Percentiles rank a stretch among this genome's conserved stretches.
These are phyloP conservation scores for Pseudogymnoascus verrucosus DNA, from an alignment of 2,329 filamentous ascomycete species.

Conservation along the genomic window DNA sequence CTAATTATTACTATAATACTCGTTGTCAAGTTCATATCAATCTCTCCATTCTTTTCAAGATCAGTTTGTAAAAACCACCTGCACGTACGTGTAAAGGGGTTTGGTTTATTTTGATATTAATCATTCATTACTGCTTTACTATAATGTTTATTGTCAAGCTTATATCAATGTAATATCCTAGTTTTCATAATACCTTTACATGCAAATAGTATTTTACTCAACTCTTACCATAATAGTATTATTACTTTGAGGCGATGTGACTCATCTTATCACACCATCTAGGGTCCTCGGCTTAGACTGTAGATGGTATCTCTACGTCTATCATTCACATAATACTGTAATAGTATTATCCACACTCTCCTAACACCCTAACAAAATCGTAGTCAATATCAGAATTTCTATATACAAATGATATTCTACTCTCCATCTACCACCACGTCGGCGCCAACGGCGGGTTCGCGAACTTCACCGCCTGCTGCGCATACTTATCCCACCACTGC, in stretches of 20 bases:
- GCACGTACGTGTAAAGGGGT: background rate
- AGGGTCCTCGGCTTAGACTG: background rate
- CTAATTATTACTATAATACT: background rate
- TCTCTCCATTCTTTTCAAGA: background rate
- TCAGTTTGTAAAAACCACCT: background rate
- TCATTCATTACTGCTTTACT: background rate
- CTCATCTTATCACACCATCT: background rate
- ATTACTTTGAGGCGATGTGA: background rate
- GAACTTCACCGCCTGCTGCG: slow-evolving; percentile 34
- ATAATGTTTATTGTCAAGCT: background rate
- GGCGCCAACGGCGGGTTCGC: slow-evolving; percentile 24
- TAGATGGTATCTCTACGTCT: background rate
- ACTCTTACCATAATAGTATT: background rate
- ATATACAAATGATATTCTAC: background rate
- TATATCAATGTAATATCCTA: background rate
- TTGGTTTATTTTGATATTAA: background rate
- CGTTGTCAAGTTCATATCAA: background rate
- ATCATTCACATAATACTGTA: background rate
- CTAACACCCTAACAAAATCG: background rate
- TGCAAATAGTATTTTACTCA: background rate
- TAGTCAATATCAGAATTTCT: background rate
- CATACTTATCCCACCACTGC: slow-evolving; percentile 36
- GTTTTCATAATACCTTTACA: background rate
- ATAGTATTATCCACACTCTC: background rate
- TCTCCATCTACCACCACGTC: background rate